Evolutionary conservation across 2,329 filamentous ascomycete genomes (phyloP), one percentile per base, ranked within the genome.

Genomic region (Fusarium brachygibbosum): DNA sequence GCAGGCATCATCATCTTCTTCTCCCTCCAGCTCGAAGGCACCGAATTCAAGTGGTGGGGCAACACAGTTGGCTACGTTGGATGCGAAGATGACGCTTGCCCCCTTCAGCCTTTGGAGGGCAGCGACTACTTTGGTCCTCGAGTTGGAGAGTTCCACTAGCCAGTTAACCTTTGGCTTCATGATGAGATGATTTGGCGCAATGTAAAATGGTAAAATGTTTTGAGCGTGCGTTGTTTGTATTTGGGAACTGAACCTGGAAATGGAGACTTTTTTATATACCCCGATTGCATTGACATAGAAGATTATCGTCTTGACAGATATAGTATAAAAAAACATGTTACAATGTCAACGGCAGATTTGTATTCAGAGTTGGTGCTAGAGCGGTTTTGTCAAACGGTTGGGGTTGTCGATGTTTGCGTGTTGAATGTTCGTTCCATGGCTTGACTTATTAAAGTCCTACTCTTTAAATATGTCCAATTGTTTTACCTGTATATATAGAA

Each of bases 1-100:
- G 76, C 84, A 0, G 84, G 79, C 52, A 81, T 87, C 64, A 76
- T 87, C 68, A 85, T 87, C 65, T 86, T 87, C 79, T 87, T 87
- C 69, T 78, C 81, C 16, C 75, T 87, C 17, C 81, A 85, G 66
- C 84, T 81, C 68, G 78, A 79, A n/a, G 78, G 78, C 7, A 75
- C 80, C 6, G 73, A 79, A 25, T 71, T 86, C 44, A 66, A 80
- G 11, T 86, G 84, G 84, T 86, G 84, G 84, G 84, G 84, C 34
- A 86, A 86, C 68, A 75, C 69, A 19, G 76, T 82, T 10, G 76
- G 79, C 6, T 76, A 78, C 17, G 66, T 78, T 52, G 83, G 82
- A 31, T 83, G 82, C 40, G 83, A 85, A 69, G 79, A 77, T 57
- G 69, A 74, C 17, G 76, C 80, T 5, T 84, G 82, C 63, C 76